Evolutionary conservation across 106 monocot genomes (phyloP).

Genomic region (Apostasia ramifera): DNA sequence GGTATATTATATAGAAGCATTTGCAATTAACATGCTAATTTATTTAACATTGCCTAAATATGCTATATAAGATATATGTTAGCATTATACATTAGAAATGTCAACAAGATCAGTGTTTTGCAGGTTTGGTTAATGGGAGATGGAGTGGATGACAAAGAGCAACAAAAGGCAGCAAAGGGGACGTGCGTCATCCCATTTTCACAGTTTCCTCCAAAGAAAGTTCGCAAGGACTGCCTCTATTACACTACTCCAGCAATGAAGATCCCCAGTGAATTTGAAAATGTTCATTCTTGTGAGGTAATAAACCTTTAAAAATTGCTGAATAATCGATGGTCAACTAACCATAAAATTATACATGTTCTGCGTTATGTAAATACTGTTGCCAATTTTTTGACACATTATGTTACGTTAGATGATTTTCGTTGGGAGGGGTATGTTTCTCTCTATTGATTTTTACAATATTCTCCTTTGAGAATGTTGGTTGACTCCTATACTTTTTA

Average conservation of each 20-base stretch:
- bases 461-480: too few relatives aligned
- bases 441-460: too few relatives aligned
- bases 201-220: slow-evolving; percentile 50
- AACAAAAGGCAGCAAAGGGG: slow-evolving; percentile 46
- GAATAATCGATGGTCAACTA: too few relatives aligned
- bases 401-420: too few relatives aligned
- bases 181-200: slow-evolving; percentile 55
- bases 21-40: too few relatives aligned
- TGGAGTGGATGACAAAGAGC: slow-evolving; percentile 38
- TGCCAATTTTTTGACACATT: too few relatives aligned
- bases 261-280: slow-evolving; percentile 45
- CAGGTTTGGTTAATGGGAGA: slow-evolving; percentile 70
- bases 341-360: too few relatives aligned
- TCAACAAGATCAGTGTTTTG: background rate
- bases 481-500: too few relatives aligned
- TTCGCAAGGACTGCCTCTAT: slow-evolving; percentile 57
- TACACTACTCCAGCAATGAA: slow-evolving; percentile 69
- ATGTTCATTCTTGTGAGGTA: slow-evolving; percentile 86
- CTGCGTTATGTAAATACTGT: too few relatives aligned
- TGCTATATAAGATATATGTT: background rate
- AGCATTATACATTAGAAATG: background rate
- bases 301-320: background rate
- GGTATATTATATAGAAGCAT: too few relatives aligned
- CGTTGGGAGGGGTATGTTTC: too few relatives aligned
- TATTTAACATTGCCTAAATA: too few relatives aligned